phyloP scores from a whole-genome alignment of 495 filamentous ascomycete species.

The Podospora tetraspora region DNA sequence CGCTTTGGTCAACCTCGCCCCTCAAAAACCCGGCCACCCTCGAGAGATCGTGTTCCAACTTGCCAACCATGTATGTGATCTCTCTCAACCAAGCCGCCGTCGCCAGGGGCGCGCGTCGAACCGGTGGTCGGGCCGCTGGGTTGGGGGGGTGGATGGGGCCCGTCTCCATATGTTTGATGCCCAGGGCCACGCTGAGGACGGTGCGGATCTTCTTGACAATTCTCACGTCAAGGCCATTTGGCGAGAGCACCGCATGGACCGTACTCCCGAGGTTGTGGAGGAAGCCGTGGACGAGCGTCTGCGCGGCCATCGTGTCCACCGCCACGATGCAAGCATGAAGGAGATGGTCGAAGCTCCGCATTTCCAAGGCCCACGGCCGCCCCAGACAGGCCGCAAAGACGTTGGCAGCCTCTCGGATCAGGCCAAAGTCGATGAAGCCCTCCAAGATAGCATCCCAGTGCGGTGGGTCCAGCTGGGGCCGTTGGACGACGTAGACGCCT shows the following conservation, averaged over 20 bases:
- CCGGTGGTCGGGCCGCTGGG: background rate
- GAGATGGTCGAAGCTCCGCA: background rate
- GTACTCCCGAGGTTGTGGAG: background rate
- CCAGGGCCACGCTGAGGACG: background rate
- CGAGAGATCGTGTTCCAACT: background rate
- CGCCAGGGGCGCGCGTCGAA: background rate
- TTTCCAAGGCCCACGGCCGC: background rate
- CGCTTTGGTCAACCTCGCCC: background rate
- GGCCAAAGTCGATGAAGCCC: slow-evolving; percentile 35
- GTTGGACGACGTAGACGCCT: slow-evolving; percentile 24
- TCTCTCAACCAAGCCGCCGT: background rate
- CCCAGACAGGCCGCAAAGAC: slow-evolving; percentile 32
- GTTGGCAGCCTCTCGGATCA: slow-evolving; percentile 30
- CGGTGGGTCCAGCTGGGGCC: slow-evolving; percentile 19
- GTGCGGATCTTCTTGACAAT: background rate
- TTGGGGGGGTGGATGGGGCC: background rate
- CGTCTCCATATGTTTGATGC: background rate
- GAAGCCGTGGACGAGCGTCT: background rate
- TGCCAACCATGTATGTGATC: background rate
- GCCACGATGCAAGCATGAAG: background rate
- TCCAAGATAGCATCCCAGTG: slow-evolving; percentile 35
- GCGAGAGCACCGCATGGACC: background rate
- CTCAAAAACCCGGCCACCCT: background rate
- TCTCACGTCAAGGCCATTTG: background rate
- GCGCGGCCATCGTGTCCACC: background rate